Evolutionary conservation across 1,284 basidiomycete species (phyloP), one percentile per base, ranked within the genome.

Genomic region (Puccinia horiana): DNA sequence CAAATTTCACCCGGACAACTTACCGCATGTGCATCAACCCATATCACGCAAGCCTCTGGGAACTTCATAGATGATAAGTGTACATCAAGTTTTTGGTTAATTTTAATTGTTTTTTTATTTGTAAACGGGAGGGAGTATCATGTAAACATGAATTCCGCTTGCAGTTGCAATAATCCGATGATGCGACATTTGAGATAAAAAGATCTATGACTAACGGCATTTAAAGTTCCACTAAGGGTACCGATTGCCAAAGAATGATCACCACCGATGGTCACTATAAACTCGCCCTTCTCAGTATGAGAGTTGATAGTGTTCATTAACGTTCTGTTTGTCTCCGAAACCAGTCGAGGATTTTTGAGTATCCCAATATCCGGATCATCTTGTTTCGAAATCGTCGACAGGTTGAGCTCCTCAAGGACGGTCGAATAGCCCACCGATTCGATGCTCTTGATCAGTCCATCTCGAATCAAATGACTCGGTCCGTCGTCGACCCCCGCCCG

Each of bases 161-260:
- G 61, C 67, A 54, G 32, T 65, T 76, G 20, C 29, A 61, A 63
- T 42, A 42, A 61, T 26, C 29, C 37, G 23, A 37, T 3, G 1
- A 14, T 42, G 37, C 6, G 37, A 40, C 23, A 65, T 40, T 40
- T 40, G 37, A 65, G 32, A 42, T 44, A 11, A 14, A 47, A 29
- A 72, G 42, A 35, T 16, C 9, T 16, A 26, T 44, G 12, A 85
- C 90, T 86, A 86, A 93, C 93, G 89, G 90, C 42, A 75, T 77
- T 47, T 37, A 93, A 86, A 6, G 93, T 94, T 52, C 94, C 94
- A 16, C 91, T 92, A 83, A 95, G 92, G 32, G 95, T 97, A 18
- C 94, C 95, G 92, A 97, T 93, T 0, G 94, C 95, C 86, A 98
- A 88, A 77, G 94, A 95, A 88, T 98, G 96, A 87, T 98, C 96